Base-by-base conservation (phyloP, 192 early-diverging fungal genomes). In the Umbelopsis vinacea region DNA sequence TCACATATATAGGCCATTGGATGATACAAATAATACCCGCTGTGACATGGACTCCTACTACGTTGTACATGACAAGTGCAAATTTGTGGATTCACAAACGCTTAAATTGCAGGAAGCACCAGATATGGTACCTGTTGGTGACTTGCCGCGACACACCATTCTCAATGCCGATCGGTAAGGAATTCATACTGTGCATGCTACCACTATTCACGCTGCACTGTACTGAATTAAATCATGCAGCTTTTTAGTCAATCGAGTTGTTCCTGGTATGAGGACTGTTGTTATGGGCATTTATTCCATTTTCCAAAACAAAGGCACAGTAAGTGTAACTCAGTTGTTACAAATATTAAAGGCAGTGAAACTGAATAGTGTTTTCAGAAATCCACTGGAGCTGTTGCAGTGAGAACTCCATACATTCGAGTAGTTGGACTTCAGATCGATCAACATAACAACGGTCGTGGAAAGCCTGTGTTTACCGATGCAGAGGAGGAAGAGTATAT, bases 51-150 rank as follows among this genome's bases (percentile, higher is more conserved):
- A 99, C 69, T 95, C 98, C 26, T 99, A 90, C 78, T 83, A 96
- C 33, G 92, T 99, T 55, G 88, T 96, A 43, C 96, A 97, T 72
- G 96, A 99, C 84, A 96, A 96, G 76, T 97, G 91, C 78, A 87
- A 82, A 73, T 99, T 97, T 83, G 91, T 98, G 29, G 98, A 99
- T 84, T 93, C 95, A 77, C 98, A 99, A 83, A 89, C 90, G 8
- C 85, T 99, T 69, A 99, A 99, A 81, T 87, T 99, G 67, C 98
- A 99, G 78, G 98, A 99, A 79, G 89, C 95, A 17, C 95, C 95
- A 11, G 98, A 97, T 63, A 92, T 96, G 81, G 95, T 99, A 15
- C 98, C 98, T 5, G 95, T 97, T 1, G 98, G 98, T 74, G 98
- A 99, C 79, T 85, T 99, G 45, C 98, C 98, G 45, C 91, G 98